phyloP scores from a whole-genome alignment of 2,329 filamentous ascomycete genomes.

The Eurotiales sp. region DNA sequence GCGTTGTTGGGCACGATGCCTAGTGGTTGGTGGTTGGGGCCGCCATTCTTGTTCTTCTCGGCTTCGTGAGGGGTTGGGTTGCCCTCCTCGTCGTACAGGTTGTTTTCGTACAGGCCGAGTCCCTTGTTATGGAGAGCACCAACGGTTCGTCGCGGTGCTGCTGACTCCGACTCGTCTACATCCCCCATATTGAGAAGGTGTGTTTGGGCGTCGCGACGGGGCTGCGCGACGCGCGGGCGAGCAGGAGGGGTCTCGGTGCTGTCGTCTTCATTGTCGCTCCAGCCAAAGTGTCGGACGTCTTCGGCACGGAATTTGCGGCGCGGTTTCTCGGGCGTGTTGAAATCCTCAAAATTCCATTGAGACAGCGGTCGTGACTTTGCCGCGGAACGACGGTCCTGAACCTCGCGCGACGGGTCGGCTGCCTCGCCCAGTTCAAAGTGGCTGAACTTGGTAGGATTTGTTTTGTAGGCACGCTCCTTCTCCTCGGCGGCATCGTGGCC shows the following conservation, averaged over 20 bases:
- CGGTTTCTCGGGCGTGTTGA: slow-evolving; percentile 75
- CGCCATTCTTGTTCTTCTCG: slow-evolving; percentile 24
- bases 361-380: slow-evolving; percentile 54
- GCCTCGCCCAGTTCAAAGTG: slow-evolving; percentile 51
- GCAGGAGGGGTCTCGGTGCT: slow-evolving; percentile 35
- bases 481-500: slow-evolving; percentile 25
- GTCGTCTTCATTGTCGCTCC: slow-evolving; percentile 64
- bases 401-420: slow-evolving; percentile 26
- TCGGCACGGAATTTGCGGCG: slow-evolving; percentile 61
- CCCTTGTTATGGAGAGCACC: slow-evolving; percentile 62
- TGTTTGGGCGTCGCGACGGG: slow-evolving; percentile 72
- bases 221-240: slow-evolving; percentile 58
- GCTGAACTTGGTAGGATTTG: slow-evolving; percentile 73
- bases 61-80: slow-evolving; percentile 27
- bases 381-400: slow-evolving; percentile 23
- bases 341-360: slow-evolving; percentile 87
- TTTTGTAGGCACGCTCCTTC: slow-evolving; percentile 50
- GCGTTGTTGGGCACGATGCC: slow-evolving; percentile 69
- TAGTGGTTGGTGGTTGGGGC: slow-evolving; percentile 40
- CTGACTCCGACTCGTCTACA: slow-evolving; percentile 56
- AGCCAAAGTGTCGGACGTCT: slow-evolving; percentile 70
- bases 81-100: slow-evolving; percentile 63
- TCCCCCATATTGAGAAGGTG: slow-evolving; percentile 79
- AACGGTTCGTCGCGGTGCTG: slow-evolving; percentile 30
- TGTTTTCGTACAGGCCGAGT: slow-evolving; percentile 71